Evolutionary conservation across 1,284 basidiomycete species (phyloP), one percentile per base, ranked within the genome.

Genomic region (Laetiporus sulphureus): DNA sequence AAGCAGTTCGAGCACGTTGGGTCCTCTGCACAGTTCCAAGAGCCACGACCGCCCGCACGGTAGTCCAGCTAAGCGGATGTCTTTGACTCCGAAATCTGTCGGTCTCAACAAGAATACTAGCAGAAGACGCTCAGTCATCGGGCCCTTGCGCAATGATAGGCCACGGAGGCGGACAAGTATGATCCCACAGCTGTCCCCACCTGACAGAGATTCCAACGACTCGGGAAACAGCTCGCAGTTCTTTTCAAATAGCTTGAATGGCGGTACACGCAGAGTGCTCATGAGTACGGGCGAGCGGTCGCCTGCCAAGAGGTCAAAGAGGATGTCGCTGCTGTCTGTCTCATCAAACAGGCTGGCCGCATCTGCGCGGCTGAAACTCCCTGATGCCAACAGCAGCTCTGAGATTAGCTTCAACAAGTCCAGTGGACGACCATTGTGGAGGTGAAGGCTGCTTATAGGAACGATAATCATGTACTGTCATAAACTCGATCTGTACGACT

Each of bases 111-210:
- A 67, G 55, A 50, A 49, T 40, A 59, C 59, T 11, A 27, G 25
- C 25, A 69, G 84, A 46, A 69, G 87, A 47, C 73, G 80, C 37
- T 90, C 87, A 21, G 81, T 79, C 51, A 73, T 87, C 42, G 86
- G 86, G 3, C 75, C 80, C 11, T 54, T 80, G 56, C 76, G 85
- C 20, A 71, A 65, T 47, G 86, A 89, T 59, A 84, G 84, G 59
- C 64, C 64, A 13, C 66, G 85, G 49, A 67, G 85, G 47, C 71
- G 86, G 40, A 88, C 86, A 30, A 91, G 87, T 55, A 62, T 86
- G 67, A 84, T 89, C 47, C 80, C 81, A 10, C 74, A 80, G 50
- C 68, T 79, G 31, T 73, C 77, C 11, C 68, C 73, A 12, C 57
- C 62, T 7, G 53, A 40, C 6, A 52, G 49, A 13, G 56, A 56